Base-by-base conservation (phyloP, 176 grass and related monocot species). In the Bolboschoenus planiculmis region DNA sequence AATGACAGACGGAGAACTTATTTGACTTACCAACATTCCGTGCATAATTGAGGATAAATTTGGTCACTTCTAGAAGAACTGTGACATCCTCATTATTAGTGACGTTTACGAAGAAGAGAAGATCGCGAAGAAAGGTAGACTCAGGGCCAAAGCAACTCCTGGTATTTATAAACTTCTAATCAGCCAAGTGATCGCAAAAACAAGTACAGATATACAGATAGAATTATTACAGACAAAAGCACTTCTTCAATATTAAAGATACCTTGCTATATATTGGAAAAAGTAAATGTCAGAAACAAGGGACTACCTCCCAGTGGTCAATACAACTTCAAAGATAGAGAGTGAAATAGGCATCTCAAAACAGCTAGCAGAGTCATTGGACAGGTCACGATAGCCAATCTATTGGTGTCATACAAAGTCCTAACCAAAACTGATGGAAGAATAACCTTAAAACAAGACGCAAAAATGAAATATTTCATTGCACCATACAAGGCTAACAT, bases 41-140 rank as follows among this genome's bases (percentile, higher is more conserved):
- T 81, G 84, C 85, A 95, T 90, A 91, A 67, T 93, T 85, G 20
- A 95, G 85, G 82, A 99, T 85, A 67, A 93, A 84, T 51, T 85
- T 90, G 53, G 91, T 90, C 55, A 91, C 87, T 86, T 91, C 76
- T 61, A 84, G 85, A 87, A 99, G 92, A 82, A 95, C 55, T 73
- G 54, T 83, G 62, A 93, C 87, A 83, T 99, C 96, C 34, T 62
- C 84, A 70, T 82, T 87, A 71, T 95, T 88, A 60, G 86, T 90
- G 58, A 85, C 86, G 89, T 92, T 93, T 83, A 99, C 86, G 86
- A 99, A 99, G 87, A 99, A 99, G 70, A 99, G 72, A 65, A 99
- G 86, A 88, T 99, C 90, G 14, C 89, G 92, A 85, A 99, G 92
- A 91, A 95, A 99, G 21, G 91, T 81, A 76, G 92, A 95, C 66